Evolutionary conservation across 352 stramenopile species (phyloP), one percentile per base, ranked within the genome.

Genomic region (Globisporangium recalcitrans): DNA sequence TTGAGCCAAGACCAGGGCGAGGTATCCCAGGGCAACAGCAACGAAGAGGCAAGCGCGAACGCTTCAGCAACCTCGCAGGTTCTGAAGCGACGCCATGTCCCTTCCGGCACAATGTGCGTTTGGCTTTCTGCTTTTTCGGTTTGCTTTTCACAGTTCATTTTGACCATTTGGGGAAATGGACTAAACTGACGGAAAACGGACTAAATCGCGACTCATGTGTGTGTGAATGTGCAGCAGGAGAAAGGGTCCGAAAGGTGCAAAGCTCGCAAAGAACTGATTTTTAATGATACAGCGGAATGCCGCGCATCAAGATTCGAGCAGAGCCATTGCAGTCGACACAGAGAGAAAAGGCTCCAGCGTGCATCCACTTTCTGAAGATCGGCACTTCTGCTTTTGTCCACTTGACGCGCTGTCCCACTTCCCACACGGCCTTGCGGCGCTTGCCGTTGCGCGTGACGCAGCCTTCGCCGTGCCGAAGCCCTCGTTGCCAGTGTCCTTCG

Each of bases 331-430:
- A 46, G 16, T 21, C 38, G 16, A 46, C 36, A n/a, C 38, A 46
- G 38, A 19, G 14, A 46, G 38, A 46, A 21, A 40, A 46, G 5
- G 27, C 27, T 31, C n/a, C n/a, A 31, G 2, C 27, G 2, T 31
- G 27, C n/a, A 5, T 21, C 53, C 55, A 75, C 32, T 63, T 54
- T 22, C 77, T 78, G 52, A 56, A 32, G n/a, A 85, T 42, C 14
- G 77, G 29, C 10, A 82, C 49, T 31, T 90, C 78, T 34, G 78
- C 76, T 14, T 73, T 84, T 9, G 80, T 88, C 82, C 82, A 91
- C 63, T 86, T 88, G 29, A 79, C 57, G 14, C 79, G 78, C 19
- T 74, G 67, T 4, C 80, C 78, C 64, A 65, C 77, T 53, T 88
- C 77, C 82, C 82, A 91, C 26, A 83, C 49, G 0, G 80, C 82